Evolutionary conservation across 2,329 filamentous ascomycete species (phyloP).

Genomic region (Cladophialophora exuberans): DNA sequence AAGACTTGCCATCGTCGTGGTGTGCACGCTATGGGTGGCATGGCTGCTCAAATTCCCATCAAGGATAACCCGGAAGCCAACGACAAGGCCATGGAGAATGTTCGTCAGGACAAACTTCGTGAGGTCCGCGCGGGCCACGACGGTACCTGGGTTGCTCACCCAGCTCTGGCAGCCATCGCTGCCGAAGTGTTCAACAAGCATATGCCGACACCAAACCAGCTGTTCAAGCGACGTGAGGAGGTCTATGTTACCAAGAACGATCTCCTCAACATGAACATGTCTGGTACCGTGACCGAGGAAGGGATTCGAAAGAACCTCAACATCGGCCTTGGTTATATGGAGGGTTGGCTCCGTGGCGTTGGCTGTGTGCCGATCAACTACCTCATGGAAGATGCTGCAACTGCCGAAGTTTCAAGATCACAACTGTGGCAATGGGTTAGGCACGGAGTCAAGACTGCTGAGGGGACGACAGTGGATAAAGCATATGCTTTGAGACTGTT

Average conservation of each 20-base stretch:
- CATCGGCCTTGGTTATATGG: constrained; percentile 97
- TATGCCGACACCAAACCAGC: constrained; percentile 98
- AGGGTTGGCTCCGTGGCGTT: constrained; percentile 92
- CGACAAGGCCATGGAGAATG: constrained; percentile 89
- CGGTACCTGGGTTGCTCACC: constrained; percentile 96
- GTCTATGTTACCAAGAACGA: constrained; percentile 85
- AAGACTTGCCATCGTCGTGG: constrained; percentile 96
- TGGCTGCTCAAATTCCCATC: constrained; percentile 98
- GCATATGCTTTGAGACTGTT: constrained; percentile 84
- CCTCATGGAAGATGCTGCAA: constrained; percentile 97
- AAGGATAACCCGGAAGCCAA: constrained; percentile 92
- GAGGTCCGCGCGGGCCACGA: constrained; percentile 96
- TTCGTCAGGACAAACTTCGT: constrained; percentile 92
- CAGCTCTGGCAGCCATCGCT: constrained; percentile 84
- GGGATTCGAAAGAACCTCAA: constrained; percentile 97
- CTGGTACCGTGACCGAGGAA: constrained; percentile 86
- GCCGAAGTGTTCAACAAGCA: constrained; percentile 94
- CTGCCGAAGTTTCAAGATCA: constrained; percentile 89
- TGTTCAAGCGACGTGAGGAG: constrained; percentile 87
- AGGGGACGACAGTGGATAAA: constrained; percentile 93
- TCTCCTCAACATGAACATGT: constrained; percentile 96
- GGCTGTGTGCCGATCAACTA: constrained; percentile 98
- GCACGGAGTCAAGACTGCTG: constrained; percentile 72
- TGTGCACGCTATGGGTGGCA: constrained; percentile 98
- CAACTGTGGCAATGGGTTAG: constrained; percentile 97